Percentiles rank a stretch among this genome's conserved stretches.
phyloP scores from a whole-genome alignment of 208 protist species.

The Jaenimonas drosophilae region DNA sequence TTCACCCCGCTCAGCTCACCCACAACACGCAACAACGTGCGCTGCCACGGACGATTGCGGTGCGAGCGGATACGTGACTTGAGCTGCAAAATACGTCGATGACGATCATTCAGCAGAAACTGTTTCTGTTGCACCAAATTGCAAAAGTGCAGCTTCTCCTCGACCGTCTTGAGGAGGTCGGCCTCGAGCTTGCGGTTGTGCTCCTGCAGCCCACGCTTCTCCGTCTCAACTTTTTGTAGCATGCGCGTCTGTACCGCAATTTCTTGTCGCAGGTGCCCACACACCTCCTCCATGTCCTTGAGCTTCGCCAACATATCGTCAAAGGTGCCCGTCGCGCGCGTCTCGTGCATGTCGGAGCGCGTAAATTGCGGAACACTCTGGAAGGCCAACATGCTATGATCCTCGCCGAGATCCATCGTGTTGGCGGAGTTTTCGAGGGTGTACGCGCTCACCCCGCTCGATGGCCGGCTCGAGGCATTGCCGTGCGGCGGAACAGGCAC shows the following conservation, averaged over 20 bases:
- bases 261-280: constrained; percentile 57
- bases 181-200: constrained; percentile 41
- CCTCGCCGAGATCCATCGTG: too few species aligned
- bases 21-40: constrained; percentile 54
- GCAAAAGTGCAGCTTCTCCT: constrained; percentile 54
- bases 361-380: too few species aligned
- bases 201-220: constrained; percentile 37
- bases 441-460: too few species aligned
- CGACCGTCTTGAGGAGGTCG: constrained; percentile 33
- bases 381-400: too few species aligned
- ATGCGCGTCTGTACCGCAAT: constrained; percentile 58
- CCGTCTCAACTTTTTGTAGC: constrained; percentile 50
- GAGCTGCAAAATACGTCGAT: constrained; percentile 47
- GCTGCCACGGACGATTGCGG: constrained; percentile 70
- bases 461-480: too few species aligned
- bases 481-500: too few species aligned
- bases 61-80: constrained; percentile 77
- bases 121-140: constrained; percentile 75
- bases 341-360: too few species aligned
- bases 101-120: constrained; percentile 35
- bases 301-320: constrained; percentile 64
- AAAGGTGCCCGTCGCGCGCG: constrained; percentile 24
- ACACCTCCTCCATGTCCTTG: constrained; percentile 64
- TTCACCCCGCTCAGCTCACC: constrained; percentile 60
- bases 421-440: too few species aligned